Conservation (phyloP, 1,284 basidiomycete genomes). For the Cryptococcus sp. region DNA sequence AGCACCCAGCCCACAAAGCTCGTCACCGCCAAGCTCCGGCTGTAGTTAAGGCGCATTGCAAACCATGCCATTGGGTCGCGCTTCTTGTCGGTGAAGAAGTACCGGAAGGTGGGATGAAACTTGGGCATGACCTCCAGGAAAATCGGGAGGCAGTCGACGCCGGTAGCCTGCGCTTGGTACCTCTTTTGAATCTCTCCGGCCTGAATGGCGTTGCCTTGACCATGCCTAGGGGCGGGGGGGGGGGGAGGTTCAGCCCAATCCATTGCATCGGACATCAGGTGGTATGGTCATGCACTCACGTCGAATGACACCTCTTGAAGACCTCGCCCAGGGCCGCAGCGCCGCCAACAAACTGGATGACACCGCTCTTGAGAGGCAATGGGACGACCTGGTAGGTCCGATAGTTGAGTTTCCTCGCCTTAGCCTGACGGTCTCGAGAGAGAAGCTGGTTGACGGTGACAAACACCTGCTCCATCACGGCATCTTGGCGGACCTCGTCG, state of each 20-base stretch:
- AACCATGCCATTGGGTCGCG: conserved; percentile 89
- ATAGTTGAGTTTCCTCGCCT: conserved; percentile 67
- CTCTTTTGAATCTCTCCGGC: too few species aligned
- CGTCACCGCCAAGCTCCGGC: conserved; percentile 84
- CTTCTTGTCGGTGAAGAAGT: conserved; percentile 87
- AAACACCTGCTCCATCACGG: conserved; percentile 99
- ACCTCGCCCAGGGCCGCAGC: conserved; percentile 67
- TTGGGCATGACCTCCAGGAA: conserved; percentile 49
- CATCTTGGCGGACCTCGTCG: conserved; percentile 93
- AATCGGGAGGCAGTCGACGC: not conserved
- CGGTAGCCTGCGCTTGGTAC: too few species aligned
- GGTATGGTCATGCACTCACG: conserved; percentile 49
- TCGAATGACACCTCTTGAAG: conserved; percentile 61
- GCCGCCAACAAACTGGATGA: conserved; percentile 87
- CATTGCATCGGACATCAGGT: not conserved
- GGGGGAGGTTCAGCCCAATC: too few species aligned
- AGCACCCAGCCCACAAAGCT: conserved; percentile 92
- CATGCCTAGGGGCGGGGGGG: not conserved
- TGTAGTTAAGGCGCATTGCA: conserved; percentile 84
- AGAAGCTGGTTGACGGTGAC: conserved; percentile 81
- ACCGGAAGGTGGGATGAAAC: conserved; percentile 86
- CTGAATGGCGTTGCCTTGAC: too few species aligned
- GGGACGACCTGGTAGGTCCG: conserved; percentile 88
- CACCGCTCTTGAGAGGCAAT: conserved; percentile 72
- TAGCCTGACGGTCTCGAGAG: conserved; percentile 67